Conservation (phyloP, 192 early-diverging fungal species). For the Coemansia sp. region DNA sequence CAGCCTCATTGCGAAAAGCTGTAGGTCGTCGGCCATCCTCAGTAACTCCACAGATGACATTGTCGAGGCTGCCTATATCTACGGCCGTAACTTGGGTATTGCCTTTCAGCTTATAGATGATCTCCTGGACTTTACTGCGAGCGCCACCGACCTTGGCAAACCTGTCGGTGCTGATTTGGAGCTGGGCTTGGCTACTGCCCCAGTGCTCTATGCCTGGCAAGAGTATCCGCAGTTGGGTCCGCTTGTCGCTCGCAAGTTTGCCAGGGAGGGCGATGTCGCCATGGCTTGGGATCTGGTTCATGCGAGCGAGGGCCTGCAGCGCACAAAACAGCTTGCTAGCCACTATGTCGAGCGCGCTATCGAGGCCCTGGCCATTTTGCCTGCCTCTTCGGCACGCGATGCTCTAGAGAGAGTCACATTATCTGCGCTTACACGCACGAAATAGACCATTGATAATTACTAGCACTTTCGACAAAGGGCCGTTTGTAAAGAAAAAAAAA, state of each 20-base stretch:
- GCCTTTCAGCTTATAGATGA: conserved; percentile 96
- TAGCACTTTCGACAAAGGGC: background rate
- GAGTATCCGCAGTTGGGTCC: conserved; percentile 82
- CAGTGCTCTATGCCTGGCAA: conserved; percentile 91
- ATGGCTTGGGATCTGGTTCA: conserved; percentile 78
- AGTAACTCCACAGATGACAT: conserved; percentile 75
- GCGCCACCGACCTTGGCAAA: conserved; percentile 82
- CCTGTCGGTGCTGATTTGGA: conserved; percentile 88
- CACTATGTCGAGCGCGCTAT: conserved; percentile 76
- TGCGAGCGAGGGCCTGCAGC: conserved; percentile 73
- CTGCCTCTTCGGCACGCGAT: conserved; percentile 71
- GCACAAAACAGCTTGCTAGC: conserved; percentile 75
- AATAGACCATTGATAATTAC: conserved; percentile 47
- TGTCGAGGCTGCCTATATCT: conserved; percentile 80
- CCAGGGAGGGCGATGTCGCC: conserved; percentile 73
- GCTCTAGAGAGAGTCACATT: conserved; percentile 81
- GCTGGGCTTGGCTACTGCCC: conserved; percentile 90
- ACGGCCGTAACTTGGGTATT: conserved; percentile 88
- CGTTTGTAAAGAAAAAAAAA: background rate
- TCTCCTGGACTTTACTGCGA: conserved; percentile 85
- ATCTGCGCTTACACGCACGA: conserved; percentile 80
- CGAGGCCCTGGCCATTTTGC: conserved; percentile 68
- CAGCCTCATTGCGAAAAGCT: conserved; percentile 91
- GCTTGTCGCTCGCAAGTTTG: conserved; percentile 88
- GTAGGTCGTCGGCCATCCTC: conserved; percentile 82